Conservation (phyloP, 345 rosid genomes). For the Moricandia arvensis region DNA sequence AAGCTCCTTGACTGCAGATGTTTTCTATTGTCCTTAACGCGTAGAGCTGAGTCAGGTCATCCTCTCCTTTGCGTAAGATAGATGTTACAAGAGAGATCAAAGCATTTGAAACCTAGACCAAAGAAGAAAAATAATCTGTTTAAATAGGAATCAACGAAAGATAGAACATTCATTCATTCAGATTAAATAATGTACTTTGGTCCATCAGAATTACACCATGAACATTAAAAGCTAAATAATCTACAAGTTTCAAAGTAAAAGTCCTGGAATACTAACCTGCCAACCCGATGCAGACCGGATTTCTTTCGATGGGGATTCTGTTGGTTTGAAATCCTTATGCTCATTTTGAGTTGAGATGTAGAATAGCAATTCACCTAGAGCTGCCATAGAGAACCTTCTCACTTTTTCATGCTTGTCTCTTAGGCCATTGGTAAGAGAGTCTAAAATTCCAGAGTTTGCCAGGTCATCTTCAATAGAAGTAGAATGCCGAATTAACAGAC, state of each 20-base stretch:
- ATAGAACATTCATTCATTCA: neutral
- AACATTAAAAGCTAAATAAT: slow-evolving; percentile 1
- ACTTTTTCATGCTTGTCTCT: slow-evolving; percentile 94
- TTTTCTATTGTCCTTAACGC: slow-evolving; percentile 95
- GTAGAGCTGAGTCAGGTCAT: slow-evolving; percentile 89
- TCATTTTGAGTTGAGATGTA: slow-evolving; percentile 95
- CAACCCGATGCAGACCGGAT: slow-evolving; percentile 61
- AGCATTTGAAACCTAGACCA: slow-evolving; percentile 83
- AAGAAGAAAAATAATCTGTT: slow-evolving; percentile 13
- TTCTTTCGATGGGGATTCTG: slow-evolving; percentile 87
- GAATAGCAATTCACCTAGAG: slow-evolving; percentile 93
- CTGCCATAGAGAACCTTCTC: slow-evolving; percentile 95
- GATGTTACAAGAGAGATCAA: slow-evolving; percentile 88
- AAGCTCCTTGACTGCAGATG: slow-evolving; percentile 88
- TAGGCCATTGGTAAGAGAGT: slow-evolving; percentile 84
- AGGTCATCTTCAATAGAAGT: slow-evolving; percentile 79
- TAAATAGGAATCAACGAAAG: slow-evolving; percentile 6
- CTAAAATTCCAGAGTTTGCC: slow-evolving; percentile 87
- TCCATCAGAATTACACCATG: slow-evolving; percentile 2
- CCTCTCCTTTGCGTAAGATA: slow-evolving; percentile 92
- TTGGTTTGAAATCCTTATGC: slow-evolving; percentile 60
- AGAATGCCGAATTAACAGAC: slow-evolving; percentile 91
- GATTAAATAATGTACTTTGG: neutral
- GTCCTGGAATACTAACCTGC: slow-evolving; percentile 66
- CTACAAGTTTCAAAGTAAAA: slow-evolving; percentile 16